Percentiles rank a stretch among this genome's conserved stretches.
These are phyloP conservation scores for Lentinus tigrinus DNA, from an alignment of 768 basidiomycete genomes.

Conservation along the genomic window DNA sequence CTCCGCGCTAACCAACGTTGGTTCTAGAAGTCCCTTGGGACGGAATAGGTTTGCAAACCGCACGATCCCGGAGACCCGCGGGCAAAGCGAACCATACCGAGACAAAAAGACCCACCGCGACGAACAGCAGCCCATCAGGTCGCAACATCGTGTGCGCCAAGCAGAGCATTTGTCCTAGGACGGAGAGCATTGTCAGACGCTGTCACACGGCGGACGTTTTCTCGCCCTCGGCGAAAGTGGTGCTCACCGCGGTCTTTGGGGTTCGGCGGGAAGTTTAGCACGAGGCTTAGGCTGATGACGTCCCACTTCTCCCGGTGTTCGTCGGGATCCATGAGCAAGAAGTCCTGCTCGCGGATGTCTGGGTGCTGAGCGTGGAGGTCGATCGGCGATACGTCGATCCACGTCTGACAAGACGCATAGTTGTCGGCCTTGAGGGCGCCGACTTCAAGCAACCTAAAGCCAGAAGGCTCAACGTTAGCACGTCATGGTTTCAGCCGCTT, in stretches of 20 bases:
- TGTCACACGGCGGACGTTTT: too few relatives aligned
- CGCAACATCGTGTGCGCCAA: constrained; percentile 58
- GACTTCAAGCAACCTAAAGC: constrained; percentile 75
- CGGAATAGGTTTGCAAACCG: too few relatives aligned
- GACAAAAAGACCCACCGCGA: constrained; percentile 51
- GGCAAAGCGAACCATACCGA: background rate
- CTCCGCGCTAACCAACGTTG: too few relatives aligned
- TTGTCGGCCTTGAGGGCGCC: constrained; percentile 87
- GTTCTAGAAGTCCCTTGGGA: too few relatives aligned
- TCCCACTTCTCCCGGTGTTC: constrained; percentile 66
- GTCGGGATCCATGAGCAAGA: constrained; percentile 57
- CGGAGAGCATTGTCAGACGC: too few relatives aligned
- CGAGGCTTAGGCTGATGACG: constrained; percentile 80
- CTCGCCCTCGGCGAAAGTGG: background rate
- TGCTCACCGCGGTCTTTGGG: constrained; percentile 68
- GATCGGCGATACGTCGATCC: constrained; percentile 76
- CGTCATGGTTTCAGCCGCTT: background rate
- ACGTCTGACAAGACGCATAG: constrained; percentile 59
- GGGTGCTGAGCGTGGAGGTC: constrained; percentile 86
- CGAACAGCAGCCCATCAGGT: constrained; percentile 59
- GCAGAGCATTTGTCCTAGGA: constrained; percentile 69
- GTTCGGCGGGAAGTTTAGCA: constrained; percentile 85
- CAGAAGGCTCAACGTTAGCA: background rate
- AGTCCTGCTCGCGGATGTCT: constrained; percentile 81
- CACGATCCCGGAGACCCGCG: too few relatives aligned